These are phyloP conservation scores for Populus pruinosa DNA, from an alignment of 345 rosid species.

Conservation along the genomic window DNA sequence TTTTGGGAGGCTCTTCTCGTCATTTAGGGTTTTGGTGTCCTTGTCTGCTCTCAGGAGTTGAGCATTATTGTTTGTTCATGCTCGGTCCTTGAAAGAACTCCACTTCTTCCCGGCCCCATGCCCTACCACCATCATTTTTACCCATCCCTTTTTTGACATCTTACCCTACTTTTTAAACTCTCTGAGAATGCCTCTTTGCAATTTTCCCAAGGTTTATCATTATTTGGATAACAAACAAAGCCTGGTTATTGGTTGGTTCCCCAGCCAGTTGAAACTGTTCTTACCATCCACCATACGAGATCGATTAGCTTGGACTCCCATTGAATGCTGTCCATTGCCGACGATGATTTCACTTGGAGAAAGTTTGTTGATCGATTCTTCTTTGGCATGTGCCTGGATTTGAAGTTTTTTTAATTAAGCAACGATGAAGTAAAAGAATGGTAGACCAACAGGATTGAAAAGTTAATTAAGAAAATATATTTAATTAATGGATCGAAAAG, in stretches of 20 bases:
- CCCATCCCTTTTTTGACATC: neutral
- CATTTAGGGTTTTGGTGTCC: constrained; percentile 21
- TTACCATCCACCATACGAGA: too few relatives aligned
- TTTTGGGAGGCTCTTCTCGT: constrained; percentile 10
- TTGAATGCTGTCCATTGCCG: neutral
- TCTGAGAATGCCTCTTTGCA: neutral
- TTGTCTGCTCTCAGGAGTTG: constrained; percentile 33
- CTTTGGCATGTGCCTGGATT: too few relatives aligned
- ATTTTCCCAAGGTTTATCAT: neutral
- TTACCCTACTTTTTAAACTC: constrained; percentile 1
- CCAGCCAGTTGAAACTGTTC: too few relatives aligned
- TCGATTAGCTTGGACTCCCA: neutral
- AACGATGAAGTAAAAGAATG: too few relatives aligned
- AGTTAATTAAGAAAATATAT: too few relatives aligned
- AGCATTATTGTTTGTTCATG: constrained; percentile 38
- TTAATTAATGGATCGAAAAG: too few relatives aligned
- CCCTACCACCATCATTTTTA: constrained; percentile 17
- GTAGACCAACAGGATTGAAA: too few relatives aligned
- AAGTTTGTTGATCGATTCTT: too few relatives aligned
- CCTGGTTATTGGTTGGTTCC: too few relatives aligned
- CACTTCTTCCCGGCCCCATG: constrained; percentile 21
- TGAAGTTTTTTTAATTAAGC: too few relatives aligned
- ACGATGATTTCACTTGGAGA: too few relatives aligned
- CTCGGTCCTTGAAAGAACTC: constrained; percentile 24
- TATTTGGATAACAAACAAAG: neutral